Percentiles rank a stretch among this genome's conserved stretches.
phyloP scores from a whole-genome alignment of 108 stramenopile species.

The Skeletonema grethae region DNA sequence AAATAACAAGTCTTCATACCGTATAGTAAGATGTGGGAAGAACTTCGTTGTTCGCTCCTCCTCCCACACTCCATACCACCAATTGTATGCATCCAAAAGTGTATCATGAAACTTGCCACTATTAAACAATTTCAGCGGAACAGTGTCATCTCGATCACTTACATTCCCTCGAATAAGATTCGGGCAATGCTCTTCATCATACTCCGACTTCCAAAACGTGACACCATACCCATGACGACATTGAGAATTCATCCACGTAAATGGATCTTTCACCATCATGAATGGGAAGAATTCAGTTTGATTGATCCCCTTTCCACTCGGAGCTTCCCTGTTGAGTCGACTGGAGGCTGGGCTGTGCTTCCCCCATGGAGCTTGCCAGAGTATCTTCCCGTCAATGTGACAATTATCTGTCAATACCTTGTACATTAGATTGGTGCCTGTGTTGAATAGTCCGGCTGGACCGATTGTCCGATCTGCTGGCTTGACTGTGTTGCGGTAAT shows the following conservation, averaged over 20 bases:
- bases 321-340: not conserved
- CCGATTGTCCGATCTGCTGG: conserved; percentile 1
- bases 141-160: conserved; percentile 9
- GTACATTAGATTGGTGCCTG: conserved; percentile 81
- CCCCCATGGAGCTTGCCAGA: too few species aligned
- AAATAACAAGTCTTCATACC: conserved; percentile 91
- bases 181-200: conserved; percentile 47
- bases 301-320: conserved; percentile 29
- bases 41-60: conserved; percentile 11
- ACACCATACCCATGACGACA: conserved; percentile 48
- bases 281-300: conserved; percentile 52
- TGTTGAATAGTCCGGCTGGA: conserved; percentile 78
- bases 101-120: conserved; percentile 38
- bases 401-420: conserved; percentile 68
- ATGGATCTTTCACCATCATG: conserved; percentile 57
- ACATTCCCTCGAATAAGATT: conserved; percentile 43
- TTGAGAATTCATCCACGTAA: conserved; percentile 50
- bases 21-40: conserved; percentile 45
- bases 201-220: conserved; percentile 34
- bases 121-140: conserved; percentile 22
- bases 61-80: conserved; percentile 76
- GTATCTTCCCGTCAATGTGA: not conserved
- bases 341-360: not conserved
- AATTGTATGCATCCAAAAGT: conserved; percentile 68
- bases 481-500: conserved; percentile 37